Evolutionary conservation across 257 asterid species (phyloP).

Genomic region (Solanum bulbocastanum): DNA sequence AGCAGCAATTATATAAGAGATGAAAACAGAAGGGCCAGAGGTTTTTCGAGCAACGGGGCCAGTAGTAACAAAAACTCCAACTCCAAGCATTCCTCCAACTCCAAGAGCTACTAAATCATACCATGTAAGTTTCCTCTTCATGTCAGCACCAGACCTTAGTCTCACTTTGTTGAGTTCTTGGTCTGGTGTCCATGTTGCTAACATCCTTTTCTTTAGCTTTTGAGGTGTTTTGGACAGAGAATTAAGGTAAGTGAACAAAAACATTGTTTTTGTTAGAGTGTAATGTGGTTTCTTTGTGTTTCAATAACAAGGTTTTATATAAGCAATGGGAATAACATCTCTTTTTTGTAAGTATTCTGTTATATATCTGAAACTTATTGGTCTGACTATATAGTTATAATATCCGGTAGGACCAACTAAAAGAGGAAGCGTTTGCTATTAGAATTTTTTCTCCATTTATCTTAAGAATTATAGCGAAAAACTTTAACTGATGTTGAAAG

Average conservation of each 20-base stretch:
- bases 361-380: neutral
- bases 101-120: slow-evolving; percentile 30
- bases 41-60: slow-evolving; percentile 20
- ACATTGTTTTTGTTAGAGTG: neutral
- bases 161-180: slow-evolving; percentile 32
- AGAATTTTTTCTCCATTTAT: neutral
- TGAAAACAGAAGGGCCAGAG: slow-evolving; percentile 28
- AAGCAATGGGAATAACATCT: neutral
- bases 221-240: slow-evolving; percentile 28
- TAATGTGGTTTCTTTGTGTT: neutral
- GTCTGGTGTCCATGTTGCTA: slow-evolving; percentile 31
- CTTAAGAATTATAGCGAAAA: neutral
- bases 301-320: neutral
- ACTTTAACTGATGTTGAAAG: neutral
- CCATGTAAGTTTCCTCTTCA: slow-evolving; percentile 32
- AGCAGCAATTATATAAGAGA: slow-evolving; percentile 27
- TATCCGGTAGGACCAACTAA: neutral
- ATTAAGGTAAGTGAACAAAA: slow-evolving; percentile 15
- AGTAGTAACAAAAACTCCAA: slow-evolving; percentile 34
- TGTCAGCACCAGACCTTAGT: slow-evolving; percentile 35
- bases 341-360: fast-evolving
- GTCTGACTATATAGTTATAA: neutral
- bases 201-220: slow-evolving; percentile 9
- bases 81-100: slow-evolving; percentile 43
- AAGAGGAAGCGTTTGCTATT: neutral